Evolutionary conservation across 805 yeast species (phyloP).

Genomic region (Jamesozyma piceae): DNA sequence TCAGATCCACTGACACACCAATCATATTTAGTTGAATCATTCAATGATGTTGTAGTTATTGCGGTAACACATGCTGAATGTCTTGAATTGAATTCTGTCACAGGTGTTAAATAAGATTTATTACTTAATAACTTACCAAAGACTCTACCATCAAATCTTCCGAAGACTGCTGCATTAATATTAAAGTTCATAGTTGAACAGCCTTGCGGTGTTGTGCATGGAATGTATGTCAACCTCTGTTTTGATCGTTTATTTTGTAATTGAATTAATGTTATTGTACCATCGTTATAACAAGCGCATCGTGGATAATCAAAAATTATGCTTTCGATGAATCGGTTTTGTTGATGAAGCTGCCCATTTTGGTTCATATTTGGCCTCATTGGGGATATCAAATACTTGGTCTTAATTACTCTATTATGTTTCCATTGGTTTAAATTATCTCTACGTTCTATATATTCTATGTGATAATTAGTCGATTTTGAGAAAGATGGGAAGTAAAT

Average conservation of each 20-base stretch:
- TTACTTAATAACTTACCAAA: constrained; percentile 28
- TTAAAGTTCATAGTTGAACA: constrained; percentile 31
- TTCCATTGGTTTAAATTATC: constrained; percentile 27
- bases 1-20: constrained; percentile 28
- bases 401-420: constrained; percentile 28
- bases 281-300: constrained; percentile 30
- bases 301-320: constrained; percentile 29
- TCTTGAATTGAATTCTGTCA: constrained; percentile 23
- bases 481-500: constrained; percentile 32
- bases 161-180: constrained; percentile 29
- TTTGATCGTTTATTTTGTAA: constrained; percentile 20
- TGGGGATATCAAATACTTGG: constrained; percentile 25
- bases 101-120: constrained; percentile 28
- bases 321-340: constrained; percentile 13
- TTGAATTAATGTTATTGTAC: constrained; percentile 28
- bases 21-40: constrained; percentile 15
- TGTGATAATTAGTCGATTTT: constrained; percentile 28
- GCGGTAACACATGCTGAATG: constrained; percentile 28
- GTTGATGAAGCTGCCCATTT: constrained; percentile 2
- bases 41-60: constrained; percentile 18
- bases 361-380: constrained; percentile 1
- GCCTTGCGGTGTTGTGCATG: constrained; percentile 32
- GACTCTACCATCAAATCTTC: constrained; percentile 31
- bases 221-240: constrained; percentile 28
- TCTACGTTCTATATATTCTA: constrained; percentile 29